Conservation (phyloP, 2,329 filamentous ascomycete genomes). For the Clathrospora elynae region DNA sequence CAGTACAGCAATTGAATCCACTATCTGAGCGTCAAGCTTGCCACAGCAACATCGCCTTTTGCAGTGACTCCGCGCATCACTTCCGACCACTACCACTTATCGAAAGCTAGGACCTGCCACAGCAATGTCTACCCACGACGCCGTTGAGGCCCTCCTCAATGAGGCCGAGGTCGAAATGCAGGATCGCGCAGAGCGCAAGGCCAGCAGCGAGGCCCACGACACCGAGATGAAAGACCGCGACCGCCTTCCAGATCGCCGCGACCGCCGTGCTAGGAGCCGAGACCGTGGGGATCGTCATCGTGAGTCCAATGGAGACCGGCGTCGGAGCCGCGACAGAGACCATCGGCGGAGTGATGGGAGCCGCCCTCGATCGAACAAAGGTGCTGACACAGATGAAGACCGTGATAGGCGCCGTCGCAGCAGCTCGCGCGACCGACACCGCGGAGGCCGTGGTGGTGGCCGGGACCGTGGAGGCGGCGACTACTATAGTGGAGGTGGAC, state of each 20-base stretch:
- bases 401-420: slow-evolving; percentile 42
- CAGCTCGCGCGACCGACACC: slow-evolving; percentile 37
- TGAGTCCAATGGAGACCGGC: slow-evolving; percentile 41
- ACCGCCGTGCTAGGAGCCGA: slow-evolving; percentile 39
- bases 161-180: slow-evolving; percentile 47
- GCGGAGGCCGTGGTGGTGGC: slow-evolving; percentile 29
- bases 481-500: slow-evolving; percentile 48
- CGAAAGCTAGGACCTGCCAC: slow-evolving; percentile 28
- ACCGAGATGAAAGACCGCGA: slow-evolving; percentile 39
- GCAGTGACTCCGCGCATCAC: slow-evolving; percentile 31
- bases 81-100: slow-evolving; percentile 30
- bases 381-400: slow-evolving; percentile 46
- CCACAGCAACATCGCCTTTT: slow-evolving; percentile 26
- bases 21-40: slow-evolving; percentile 28
- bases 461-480: slow-evolving; percentile 46
- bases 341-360: slow-evolving; percentile 39
- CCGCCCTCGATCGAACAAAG: slow-evolving; percentile 40
- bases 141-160: slow-evolving; percentile 90
- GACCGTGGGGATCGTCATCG: slow-evolving; percentile 36
- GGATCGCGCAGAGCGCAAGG: slow-evolving; percentile 17
- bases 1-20: slow-evolving; percentile 30
- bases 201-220: slow-evolving; percentile 39
- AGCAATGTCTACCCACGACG: slow-evolving; percentile 56
- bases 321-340: slow-evolving; percentile 42
- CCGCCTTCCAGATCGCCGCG: slow-evolving; percentile 27